A percentile compares a stretch with the other conserved stretches of the same genome.
These are phyloP conservation scores for Lodderomyces oxycetoniae DNA, from an alignment of 1,139 yeast genomes.

Conservation along the genomic window DNA sequence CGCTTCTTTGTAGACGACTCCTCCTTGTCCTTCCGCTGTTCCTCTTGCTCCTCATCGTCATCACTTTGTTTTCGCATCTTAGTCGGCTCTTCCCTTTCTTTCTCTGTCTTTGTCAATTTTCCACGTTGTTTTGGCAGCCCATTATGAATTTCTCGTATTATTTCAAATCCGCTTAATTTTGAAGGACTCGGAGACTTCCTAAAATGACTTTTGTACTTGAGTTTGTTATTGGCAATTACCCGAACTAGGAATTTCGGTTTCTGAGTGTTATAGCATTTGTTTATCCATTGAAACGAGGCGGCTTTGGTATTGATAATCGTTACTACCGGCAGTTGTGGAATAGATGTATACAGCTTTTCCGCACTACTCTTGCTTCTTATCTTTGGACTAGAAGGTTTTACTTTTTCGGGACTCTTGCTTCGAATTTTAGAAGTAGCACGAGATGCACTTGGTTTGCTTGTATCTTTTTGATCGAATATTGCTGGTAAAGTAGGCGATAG, in stretches of 20 bases:
- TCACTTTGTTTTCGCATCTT: background rate
- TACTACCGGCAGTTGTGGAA: too few species aligned
- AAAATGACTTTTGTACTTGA: slow-evolving; percentile 15
- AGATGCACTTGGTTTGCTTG: too few species aligned
- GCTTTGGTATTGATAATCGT: slow-evolving; percentile 8
- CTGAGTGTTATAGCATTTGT: slow-evolving; percentile 21
- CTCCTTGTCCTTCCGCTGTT: too few species aligned
- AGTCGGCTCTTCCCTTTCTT: background rate
- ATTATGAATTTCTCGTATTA: too few species aligned
- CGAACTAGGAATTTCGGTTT: slow-evolving; percentile 31
- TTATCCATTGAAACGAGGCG: slow-evolving; percentile 29
- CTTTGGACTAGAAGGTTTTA: too few species aligned
- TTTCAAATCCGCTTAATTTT: slow-evolving; percentile 20
- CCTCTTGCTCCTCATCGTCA: background rate
- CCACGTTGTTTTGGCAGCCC: too few species aligned
- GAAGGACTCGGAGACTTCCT: slow-evolving; percentile 6
- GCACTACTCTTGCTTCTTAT: too few species aligned
- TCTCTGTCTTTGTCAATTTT: too few species aligned
- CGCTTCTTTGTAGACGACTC: too few species aligned
- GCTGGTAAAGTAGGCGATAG: slow-evolving; percentile 36
- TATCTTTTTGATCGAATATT: background rate
- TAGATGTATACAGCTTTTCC: too few species aligned
- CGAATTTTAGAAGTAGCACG: too few species aligned
- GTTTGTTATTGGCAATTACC: slow-evolving; percentile 21
- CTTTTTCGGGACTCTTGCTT: too few species aligned